These are phyloP conservation scores for Myxozyma neotropica DNA, from an alignment of 805 yeast species.

Conservation along the genomic window DNA sequence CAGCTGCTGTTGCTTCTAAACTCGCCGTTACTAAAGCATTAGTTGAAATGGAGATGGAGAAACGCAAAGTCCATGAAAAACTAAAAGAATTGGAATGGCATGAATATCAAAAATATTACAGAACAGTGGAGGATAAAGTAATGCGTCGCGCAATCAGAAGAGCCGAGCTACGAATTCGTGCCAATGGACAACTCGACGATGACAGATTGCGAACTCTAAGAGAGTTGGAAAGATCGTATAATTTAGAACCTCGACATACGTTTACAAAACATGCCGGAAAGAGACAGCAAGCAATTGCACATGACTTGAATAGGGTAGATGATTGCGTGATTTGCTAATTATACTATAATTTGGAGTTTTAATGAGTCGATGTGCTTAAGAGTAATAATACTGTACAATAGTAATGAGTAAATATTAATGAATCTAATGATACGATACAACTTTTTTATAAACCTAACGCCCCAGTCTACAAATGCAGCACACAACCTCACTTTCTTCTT, in stretches of 20 bases:
- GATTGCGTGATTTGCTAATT: slow-evolving; percentile 8
- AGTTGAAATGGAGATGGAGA: slow-evolving; percentile 5
- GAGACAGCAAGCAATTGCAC: slow-evolving; percentile 1
- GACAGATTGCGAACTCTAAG: neutral
- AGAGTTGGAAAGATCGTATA: slow-evolving; percentile 1
- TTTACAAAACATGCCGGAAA: neutral
- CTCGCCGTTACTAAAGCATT: slow-evolving; percentile 9
- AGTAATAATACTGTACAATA: neutral
- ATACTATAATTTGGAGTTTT: neutral
- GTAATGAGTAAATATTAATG: neutral
- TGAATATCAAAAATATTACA: slow-evolving; percentile 7
- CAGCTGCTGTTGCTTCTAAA: neutral
- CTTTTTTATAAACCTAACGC: neutral
- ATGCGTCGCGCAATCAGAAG: slow-evolving; percentile 3
- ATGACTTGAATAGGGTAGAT: slow-evolving; percentile 1
- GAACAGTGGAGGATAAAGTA: slow-evolving; percentile 7
- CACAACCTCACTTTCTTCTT: neutral
- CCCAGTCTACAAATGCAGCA: slow-evolving; percentile 2
- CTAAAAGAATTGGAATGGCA: slow-evolving; percentile 4
- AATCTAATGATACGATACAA: neutral
- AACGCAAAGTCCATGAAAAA: slow-evolving; percentile 3
- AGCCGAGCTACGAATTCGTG: neutral
- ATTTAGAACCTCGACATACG: slow-evolving; percentile 1
- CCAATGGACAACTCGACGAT: neutral
- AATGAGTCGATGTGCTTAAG: neutral